Base-by-base conservation (phyloP, 2,329 filamentous ascomycete genomes). In the Piedraia hortae region DNA sequence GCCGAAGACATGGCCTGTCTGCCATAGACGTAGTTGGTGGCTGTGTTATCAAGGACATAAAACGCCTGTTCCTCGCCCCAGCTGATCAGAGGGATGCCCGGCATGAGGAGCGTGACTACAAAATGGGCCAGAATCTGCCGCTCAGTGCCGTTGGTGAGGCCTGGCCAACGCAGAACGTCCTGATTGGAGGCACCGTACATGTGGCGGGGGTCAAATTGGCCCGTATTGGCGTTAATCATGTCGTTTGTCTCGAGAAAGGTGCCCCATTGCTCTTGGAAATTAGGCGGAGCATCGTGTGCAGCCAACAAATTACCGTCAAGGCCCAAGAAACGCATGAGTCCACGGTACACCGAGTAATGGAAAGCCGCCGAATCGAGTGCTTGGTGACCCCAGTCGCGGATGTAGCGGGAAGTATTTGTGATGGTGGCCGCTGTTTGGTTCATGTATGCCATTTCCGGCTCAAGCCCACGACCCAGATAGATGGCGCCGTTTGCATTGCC, bases 61-160 rank as follows among this genome's bases (percentile, higher is more conserved):
- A 62, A 62, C 0, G 55, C 57, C 39, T 70, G 64, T 34, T 70
- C 64, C 35, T 70, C 64, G 10, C 64, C 63, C 57, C 60, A 70
- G 9, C 58, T 49, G 9, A 65, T 41, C 14, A 63, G 37, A 1
- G 63, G 59, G 14, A 66, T 61, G 9, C 62, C 62, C 1, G 62
- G 62, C 36, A 67, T 48, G 20, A 62, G 45, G 22, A 67, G 35
- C 0, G 59, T 62, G 1, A 57, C 59, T 19, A 68, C 50, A 32
- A 62, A 66, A 9, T 57, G 45, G 4, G 51, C 62, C 4, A 67
- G 40, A 4, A 66, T 42, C 35, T 61, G 55, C 19, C 57, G 50
- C 32, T 64, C 48, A 0, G 56, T 56, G 3, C 62, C 62, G 26
- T 60, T 51, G 16, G 47, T 44, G 12, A 68, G 45, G 6, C 58